phyloP scores from a whole-genome alignment of 352 stramenopile species.

The Pythium rhizo-oryzae region DNA sequence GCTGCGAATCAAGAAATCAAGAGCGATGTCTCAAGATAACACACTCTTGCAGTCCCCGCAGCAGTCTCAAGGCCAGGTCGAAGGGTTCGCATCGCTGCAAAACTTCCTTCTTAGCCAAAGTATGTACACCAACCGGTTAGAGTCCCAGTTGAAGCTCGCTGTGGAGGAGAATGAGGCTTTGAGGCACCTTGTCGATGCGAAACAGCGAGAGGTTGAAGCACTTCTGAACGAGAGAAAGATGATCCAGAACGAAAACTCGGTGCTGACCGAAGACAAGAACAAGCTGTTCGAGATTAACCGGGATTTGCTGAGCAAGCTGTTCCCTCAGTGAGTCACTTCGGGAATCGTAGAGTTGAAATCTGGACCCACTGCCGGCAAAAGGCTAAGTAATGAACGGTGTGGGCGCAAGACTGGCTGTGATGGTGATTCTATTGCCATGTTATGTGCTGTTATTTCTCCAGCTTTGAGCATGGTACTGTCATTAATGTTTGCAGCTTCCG shows the following conservation, averaged over 20 bases:
- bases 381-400: background rate
- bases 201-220: constrained; percentile 57
- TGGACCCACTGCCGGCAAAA: background rate
- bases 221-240: constrained; percentile 58
- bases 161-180: constrained; percentile 67
- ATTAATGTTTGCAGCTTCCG: constrained; percentile 87
- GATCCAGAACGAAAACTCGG: constrained; percentile 68
- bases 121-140: constrained; percentile 75
- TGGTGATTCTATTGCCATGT: background rate
- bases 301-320: constrained; percentile 64
- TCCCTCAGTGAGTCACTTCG: constrained; percentile 47
- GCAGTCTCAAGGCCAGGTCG: constrained; percentile 43
- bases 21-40: constrained; percentile 32
- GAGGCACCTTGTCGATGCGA: constrained; percentile 48
- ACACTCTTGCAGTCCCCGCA: constrained; percentile 37
- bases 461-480: background rate
- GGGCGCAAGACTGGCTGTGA: background rate
- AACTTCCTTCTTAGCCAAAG: constrained; percentile 71
- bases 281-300: constrained; percentile 83
- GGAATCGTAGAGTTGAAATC: background rate
- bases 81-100: constrained; percentile 64
- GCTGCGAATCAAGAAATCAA: constrained; percentile 78
- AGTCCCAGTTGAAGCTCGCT: constrained; percentile 69
- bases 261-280: constrained; percentile 74
- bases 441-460: background rate